Conservation (phyloP, 78 protist species). For the Pelomyxa schiedti region DNA sequence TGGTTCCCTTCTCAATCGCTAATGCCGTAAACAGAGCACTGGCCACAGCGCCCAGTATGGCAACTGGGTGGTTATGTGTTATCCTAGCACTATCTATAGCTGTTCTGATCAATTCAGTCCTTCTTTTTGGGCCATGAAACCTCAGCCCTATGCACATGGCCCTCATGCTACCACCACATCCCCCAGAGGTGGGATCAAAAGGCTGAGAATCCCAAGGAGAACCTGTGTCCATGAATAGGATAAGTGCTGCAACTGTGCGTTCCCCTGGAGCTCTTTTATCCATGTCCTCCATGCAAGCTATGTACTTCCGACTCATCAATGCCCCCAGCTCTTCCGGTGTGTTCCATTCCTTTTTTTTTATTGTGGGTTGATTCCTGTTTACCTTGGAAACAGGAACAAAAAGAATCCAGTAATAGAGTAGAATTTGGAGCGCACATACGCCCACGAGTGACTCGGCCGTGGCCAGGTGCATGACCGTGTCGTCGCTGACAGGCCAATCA, state of each 20-base stretch:
- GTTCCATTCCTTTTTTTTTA: slow-evolving; percentile 34
- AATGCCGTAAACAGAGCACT: slow-evolving; percentile 58
- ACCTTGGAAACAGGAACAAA: neutral
- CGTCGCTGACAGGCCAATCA: neutral
- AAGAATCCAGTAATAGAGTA: neutral
- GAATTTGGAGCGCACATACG: neutral
- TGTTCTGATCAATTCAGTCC: slow-evolving; percentile 10
- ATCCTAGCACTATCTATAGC: slow-evolving; percentile 60
- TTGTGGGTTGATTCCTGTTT: neutral
- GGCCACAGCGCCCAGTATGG: slow-evolving; percentile 58
- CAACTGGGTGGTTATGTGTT: slow-evolving; percentile 55
- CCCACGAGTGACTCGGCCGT: slow-evolving; percentile 4
- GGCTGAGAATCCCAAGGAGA: slow-evolving; percentile 29
- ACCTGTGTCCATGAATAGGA: neutral
- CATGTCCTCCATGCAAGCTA: slow-evolving; percentile 51
- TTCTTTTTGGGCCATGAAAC: slow-evolving; percentile 8
- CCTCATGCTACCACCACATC: slow-evolving; percentile 73
- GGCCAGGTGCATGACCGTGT: neutral
- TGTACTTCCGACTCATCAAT: slow-evolving; percentile 26
- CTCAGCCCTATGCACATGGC: slow-evolving; percentile 60
- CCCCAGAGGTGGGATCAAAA: slow-evolving; percentile 36
- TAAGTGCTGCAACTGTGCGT: slow-evolving; percentile 8
- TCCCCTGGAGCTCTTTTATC: slow-evolving; percentile 41
- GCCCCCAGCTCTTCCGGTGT: slow-evolving; percentile 57
- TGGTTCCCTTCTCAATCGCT: slow-evolving; percentile 34